Evolutionary conservation across 2,329 filamentous ascomycete species (phyloP), one percentile per base, ranked within the genome.

Genomic region (Fusarium duplospermum): DNA sequence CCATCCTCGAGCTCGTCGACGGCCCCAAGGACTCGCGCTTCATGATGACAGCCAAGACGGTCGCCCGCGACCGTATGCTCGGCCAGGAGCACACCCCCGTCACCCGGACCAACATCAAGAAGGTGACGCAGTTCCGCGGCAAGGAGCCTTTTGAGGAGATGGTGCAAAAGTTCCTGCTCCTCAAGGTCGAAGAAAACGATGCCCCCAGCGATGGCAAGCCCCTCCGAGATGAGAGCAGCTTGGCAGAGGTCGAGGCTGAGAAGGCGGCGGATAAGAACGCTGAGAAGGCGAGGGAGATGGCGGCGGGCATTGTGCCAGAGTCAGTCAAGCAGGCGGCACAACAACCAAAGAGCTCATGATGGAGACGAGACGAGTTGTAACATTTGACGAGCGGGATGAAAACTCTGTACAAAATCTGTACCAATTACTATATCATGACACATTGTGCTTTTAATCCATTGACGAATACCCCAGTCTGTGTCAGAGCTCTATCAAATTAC

Each of bases 1-100:
- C 96, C 24, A 95, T 99, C 73, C 91, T 99, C 57, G 95, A 98
- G 84, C 90, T 99, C 35, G 95, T 99, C 71, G 96, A 99, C 83
- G 95, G 96, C 38, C 94, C 95, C 36, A 93, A 92, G 82, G 96
- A 99, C 84, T 94, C 98, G 87, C 93, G 95, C 36, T 98, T 98
- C 85, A 94, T 94, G 79, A 92, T 98, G 89, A 98, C 95, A 4
- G 96, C 96, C 29, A 93, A 93, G 77, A 92, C 94, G 0, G 88
- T 98, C 8, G 94, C 94, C 50, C 88, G 91, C 27, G 88, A 91
- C 79, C 84, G 87, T 66, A 79, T 82, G 57, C 82, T 90, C 16
- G 88, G 90, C 42, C 87, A 89, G 61, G 81, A 85, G 3, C 85
- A 93, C 78, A 93, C 91, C 75, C 88, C 93, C 35, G 86, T 96